Evolutionary conservation across 306 rosid species (phyloP).

Genomic region (Quercus alba): DNA sequence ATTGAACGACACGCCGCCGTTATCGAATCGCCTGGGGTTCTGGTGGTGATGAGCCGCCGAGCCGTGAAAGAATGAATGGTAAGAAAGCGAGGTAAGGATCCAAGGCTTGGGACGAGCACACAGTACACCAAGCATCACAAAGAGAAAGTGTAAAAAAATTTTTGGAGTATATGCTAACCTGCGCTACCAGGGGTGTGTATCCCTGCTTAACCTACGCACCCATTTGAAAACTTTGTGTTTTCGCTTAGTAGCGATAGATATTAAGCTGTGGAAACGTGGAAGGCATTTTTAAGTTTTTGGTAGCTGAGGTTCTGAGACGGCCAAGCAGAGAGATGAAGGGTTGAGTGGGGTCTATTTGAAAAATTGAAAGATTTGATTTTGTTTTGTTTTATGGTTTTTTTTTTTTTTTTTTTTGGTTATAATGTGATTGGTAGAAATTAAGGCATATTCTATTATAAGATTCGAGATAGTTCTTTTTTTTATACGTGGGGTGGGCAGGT

Average conservation of each 20-base stretch:
- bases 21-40: conserved; percentile 19
- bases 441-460: not conserved
- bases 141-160: not conserved
- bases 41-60: conserved; percentile 38
- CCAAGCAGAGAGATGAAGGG: too few relatives aligned
- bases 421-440: not conserved
- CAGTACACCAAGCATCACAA: conserved; percentile 58
- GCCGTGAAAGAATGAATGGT: conserved; percentile 41
- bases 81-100: conserved; percentile 41
- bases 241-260: too few relatives aligned
- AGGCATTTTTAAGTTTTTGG: too few relatives aligned
- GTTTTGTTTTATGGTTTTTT: not conserved
- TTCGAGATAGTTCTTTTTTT: not conserved
- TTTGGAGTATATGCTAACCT: conserved; percentile 18
- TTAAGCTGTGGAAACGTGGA: too few relatives aligned
- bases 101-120: conserved; percentile 62
- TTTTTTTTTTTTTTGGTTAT: too few relatives aligned
- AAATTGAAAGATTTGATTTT: too few relatives aligned
- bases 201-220: conserved; percentile 40
- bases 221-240: not conserved
- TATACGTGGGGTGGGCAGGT: too few relatives aligned
- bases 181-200: conserved; percentile 15
- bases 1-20: not conserved
- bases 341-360: too few relatives aligned
- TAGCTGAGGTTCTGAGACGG: too few relatives aligned